Evolutionary conservation across 2,329 filamentous ascomycete species (phyloP), one percentile per base, ranked within the genome.

Genomic region (Hypomyces perniciosus): DNA sequence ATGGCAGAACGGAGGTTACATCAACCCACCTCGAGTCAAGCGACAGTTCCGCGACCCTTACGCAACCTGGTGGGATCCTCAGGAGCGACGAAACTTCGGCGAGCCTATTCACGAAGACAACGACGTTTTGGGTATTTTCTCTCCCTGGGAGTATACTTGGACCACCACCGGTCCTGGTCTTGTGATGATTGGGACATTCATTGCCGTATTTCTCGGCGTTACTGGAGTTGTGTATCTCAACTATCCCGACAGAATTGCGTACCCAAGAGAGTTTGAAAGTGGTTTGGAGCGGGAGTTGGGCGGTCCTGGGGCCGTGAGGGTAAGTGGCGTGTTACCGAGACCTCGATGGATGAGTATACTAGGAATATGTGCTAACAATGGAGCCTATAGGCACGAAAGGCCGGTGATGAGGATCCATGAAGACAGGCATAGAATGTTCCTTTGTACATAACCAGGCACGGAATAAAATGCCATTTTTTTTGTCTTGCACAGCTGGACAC

Each of bases 61-160:
- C 68, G 92, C 72, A 66, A 85, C 89, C 66, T 99, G 90, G 90
- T 97, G 90, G 89, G 92, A 99, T 73, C 87, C 90, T 71, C 93
- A 99, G 74, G 93, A 97, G 72, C 85, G 91, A 68, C 84, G 93
- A 64, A 97, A 99, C 79, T 97, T 88, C 68, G 91, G 91, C 71
- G 95, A 99, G 72, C 89, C 92, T 9, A 83, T 95, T 47, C 92
- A 99, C 71, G 95, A 99, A 72, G 93, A 99, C 70, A 87, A 96
- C 71, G 95, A 99, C 68, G 79, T 90, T 52, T 78, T 97, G 52
- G 91, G 90, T 61, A 86, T 96, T 57, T 92, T 99, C 72, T 86
- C 88, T 46, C 83, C 90, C 2, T 84, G 93, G 68, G 85, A 91
- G 63, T 97, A 99, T 75, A 93, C 84, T 50, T 92, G 93, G 78